Base-by-base conservation (phyloP, 352 stramenopile genomes). In the Globisporangium iwayamae region DNA sequence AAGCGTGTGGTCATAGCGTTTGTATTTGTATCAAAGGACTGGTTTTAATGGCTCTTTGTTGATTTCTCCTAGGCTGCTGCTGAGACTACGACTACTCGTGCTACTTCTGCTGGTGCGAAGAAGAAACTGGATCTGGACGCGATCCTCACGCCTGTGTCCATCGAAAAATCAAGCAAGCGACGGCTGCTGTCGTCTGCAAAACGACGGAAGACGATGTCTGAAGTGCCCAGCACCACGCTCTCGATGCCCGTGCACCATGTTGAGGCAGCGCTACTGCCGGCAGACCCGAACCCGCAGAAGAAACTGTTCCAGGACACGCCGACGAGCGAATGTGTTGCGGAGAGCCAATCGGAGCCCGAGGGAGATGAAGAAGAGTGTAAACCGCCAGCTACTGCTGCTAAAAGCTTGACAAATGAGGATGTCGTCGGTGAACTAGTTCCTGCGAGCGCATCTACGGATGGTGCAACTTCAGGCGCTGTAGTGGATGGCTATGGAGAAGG, bases 321-420 rank as follows among this genome's bases (percentile, higher is more conserved):
- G 22, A 22, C 64, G 34, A 80, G 65, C 58, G 72, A 65, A 28
- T 73, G 73, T 56, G 68, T 81, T 22, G 65, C 63, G 0, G 74
- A 82, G 52, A 82, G 74, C 34, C 65, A 76, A 16, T 74, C 65
- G 18, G 73, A 78, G 16, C 61, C 68, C 45, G 69, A 76, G 36
- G 53, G 60, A 18, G 62, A 74, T 3, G 34, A 65, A 10, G 60
- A 76, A n/a, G 41, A 62, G 48, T 22, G 41, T 55, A 66, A 57
- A 43, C 25, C 8, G 7, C 59, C 9, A 16, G 22, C 60, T 25
- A n/a, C 59, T 16, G 25, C 48, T 13, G 10, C 25, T 20, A 55
- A 61, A 69, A 51, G 25, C 45, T 68, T 53, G 13, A 74, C 32
- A 14, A 56, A 16, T 41, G 51, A 9, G 13, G 34, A 67, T 25